Base-by-base conservation (phyloP, 257 asterid species). In the Lithospermum erythrorhizon region DNA sequence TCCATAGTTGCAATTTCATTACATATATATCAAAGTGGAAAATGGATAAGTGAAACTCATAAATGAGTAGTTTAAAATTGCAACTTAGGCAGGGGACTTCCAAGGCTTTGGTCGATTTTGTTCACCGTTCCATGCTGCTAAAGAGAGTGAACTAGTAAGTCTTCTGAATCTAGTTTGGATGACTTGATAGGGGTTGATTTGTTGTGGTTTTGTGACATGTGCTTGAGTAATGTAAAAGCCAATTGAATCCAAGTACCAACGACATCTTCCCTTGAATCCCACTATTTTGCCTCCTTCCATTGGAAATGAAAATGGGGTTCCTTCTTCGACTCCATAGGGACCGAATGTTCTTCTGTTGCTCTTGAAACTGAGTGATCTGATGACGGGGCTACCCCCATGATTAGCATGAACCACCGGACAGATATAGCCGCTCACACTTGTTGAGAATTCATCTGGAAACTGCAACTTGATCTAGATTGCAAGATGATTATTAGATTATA, bases 261-360 rank as follows among this genome's bases (percentile, higher is more conserved):
- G 95, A 21, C 81, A 8, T 70, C 73, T 81, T 48, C 97, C 97
- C 66, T 82, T 84, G 68, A 89, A 84, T 1, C 97, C 95, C 3
- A 79, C 81, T 32, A 89, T 80, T 16, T 72, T 80, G 13, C 95
- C 94, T 9, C 95, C 95, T 75, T 82, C 95, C 78, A 79, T 75
- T 0, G 95, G 86, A 7, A 84, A 55, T 0, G 74, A 78, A 59
- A 90, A 90, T 0, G 90, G 97, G 1, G 79, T 76, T n/a, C 95
- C 97, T 72, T 76, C 90, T 72, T 87, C 95, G 18, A 71, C 76
- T 10, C 95, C 97, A 35, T 53, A 87, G 0, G 97, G 94, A 55
- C 95, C 95, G 4, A 65, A 81, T 0, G 78, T 81, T 57, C 87
- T 73, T 23, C 63, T 64, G 74, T 84, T 90, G 68, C 74, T 87